Conservation (phyloP, 2,329 filamentous ascomycete genomes). For the Fusarium verrucosum region DNA sequence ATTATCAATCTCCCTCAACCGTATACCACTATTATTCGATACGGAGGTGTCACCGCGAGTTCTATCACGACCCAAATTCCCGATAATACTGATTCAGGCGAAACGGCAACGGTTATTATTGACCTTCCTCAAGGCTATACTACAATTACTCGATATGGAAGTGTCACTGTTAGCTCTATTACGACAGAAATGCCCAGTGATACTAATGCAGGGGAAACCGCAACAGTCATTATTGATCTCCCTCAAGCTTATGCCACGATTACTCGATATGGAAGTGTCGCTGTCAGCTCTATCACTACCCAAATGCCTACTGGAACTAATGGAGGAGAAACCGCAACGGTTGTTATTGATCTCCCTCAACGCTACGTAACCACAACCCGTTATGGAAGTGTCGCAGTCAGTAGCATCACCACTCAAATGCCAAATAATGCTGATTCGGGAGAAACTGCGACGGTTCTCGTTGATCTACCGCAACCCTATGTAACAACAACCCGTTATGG, state of each 20-base stretch:
- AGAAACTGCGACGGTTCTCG: background rate
- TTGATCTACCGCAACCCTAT: background rate
- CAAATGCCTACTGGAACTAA: background rate
- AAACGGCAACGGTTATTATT: background rate
- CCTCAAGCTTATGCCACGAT: no score
- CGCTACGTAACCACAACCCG: no score
- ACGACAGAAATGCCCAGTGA: background rate
- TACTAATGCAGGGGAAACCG: background rate
- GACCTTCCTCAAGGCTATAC: constrained; percentile 5
- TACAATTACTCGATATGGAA: background rate
- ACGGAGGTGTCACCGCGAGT: background rate
- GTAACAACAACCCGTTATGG: background rate
- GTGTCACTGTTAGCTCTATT: background rate
- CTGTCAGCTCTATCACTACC: background rate
- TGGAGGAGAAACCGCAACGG: background rate
- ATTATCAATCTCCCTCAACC: background rate
- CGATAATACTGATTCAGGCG: background rate
- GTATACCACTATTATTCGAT: background rate
- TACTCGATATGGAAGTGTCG: background rate
- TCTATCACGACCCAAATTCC: background rate
- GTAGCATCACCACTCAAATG: background rate
- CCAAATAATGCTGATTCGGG: background rate
- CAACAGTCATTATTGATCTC: background rate
- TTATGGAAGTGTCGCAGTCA: background rate
- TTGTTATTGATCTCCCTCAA: background rate